These are phyloP conservation scores for Fraxinus sp. DNA, from an alignment of 305 asterid species.

Conservation along the genomic window DNA sequence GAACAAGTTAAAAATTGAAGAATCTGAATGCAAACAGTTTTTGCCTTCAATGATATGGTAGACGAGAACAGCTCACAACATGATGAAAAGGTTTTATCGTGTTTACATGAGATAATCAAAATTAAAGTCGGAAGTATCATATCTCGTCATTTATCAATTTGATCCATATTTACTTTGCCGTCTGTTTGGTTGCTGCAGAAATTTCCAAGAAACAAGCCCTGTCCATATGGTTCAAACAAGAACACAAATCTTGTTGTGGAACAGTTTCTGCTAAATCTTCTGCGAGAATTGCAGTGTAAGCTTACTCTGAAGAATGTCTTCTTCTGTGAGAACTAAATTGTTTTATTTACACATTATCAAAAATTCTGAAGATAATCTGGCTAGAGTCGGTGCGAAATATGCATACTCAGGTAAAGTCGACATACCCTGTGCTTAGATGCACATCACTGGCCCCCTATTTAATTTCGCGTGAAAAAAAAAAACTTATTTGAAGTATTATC, in stretches of 20 bases:
- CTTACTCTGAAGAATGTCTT: slow-evolving; percentile 18
- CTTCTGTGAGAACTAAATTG: not conserved
- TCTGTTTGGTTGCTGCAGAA: slow-evolving; percentile 43
- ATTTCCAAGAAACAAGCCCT: slow-evolving; percentile 69
- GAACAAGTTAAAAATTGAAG: slow-evolving; percentile 32
- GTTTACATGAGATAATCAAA: slow-evolving; percentile 13
- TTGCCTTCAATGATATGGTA: slow-evolving; percentile 38
- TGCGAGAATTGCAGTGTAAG: slow-evolving; percentile 60
- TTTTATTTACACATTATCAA: not conserved
- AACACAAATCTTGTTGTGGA: slow-evolving; percentile 87
- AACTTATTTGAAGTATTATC: not conserved
- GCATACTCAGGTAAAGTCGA: not conserved
- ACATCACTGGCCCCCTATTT: not conserved
- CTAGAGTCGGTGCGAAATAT: not conserved
- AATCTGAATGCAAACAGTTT: slow-evolving; percentile 29
- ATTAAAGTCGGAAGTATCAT: not conserved
- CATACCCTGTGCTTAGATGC: slow-evolving; percentile 17
- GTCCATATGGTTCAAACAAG: slow-evolving; percentile 89
- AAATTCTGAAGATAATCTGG: slow-evolving; percentile 5
- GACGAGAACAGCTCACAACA: slow-evolving; percentile 30
- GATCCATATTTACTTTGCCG: slow-evolving; percentile 18
- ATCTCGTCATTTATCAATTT: not conserved
- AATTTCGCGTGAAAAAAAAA: not conserved
- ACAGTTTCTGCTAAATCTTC: slow-evolving; percentile 65
- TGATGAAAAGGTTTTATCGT: slow-evolving; percentile 61